Conservation (phyloP, 257 asterid species). For the Solanum paucissectum region DNA sequence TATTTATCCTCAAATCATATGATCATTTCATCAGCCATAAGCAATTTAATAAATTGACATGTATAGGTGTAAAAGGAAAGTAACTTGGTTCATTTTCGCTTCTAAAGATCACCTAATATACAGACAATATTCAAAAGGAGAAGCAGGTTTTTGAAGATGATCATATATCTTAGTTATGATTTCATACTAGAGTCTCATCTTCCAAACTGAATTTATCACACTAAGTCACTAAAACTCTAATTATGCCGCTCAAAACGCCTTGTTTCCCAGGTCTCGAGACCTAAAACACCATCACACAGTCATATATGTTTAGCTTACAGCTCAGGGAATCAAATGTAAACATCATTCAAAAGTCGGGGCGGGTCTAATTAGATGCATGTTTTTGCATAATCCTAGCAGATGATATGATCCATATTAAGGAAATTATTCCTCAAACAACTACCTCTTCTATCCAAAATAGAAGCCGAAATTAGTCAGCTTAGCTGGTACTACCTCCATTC, state of each 20-base stretch:
- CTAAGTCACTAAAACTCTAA: neutral
- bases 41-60: neutral
- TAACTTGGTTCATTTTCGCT: neutral
- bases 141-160: neutral
- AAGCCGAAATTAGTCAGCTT: neutral
- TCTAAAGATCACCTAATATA: neutral
- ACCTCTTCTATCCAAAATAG: neutral
- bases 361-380: neutral
- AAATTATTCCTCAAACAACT: neutral
- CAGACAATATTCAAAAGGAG: neutral
- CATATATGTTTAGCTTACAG: neutral
- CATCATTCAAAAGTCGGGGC: neutral
- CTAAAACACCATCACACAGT: neutral
- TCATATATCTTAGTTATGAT: neutral
- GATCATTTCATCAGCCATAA: neutral
- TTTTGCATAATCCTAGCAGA: neutral
- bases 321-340: neutral
- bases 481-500: neutral
- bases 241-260: neutral
- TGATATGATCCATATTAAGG: neutral
- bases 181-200: neutral
- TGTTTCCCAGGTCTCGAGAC: neutral
- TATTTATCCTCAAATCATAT: neutral
- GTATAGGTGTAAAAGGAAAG: neutral
- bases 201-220: neutral